Conservation (phyloP, 148 eudicot genomes). For the Vaccinium darrowii region DNA sequence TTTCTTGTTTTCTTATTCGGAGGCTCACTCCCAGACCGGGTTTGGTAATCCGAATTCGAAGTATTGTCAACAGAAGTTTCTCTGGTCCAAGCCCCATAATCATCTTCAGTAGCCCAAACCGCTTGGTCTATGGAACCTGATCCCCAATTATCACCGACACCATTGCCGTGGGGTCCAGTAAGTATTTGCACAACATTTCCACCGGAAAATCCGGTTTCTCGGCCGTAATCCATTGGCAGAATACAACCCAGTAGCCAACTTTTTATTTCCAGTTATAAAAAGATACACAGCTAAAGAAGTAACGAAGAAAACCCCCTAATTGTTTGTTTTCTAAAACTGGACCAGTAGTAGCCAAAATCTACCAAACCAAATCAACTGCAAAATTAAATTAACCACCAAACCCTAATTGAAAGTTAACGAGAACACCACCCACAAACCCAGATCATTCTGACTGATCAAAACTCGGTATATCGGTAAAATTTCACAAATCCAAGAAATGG, state of each 20-base stretch:
- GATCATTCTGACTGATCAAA: constrained; percentile 2
- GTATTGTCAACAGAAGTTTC: constrained; percentile 3
- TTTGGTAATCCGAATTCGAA: constrained; percentile 7
- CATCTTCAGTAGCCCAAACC: constrained; percentile 1
- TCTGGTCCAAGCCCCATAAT: constrained; percentile 8
- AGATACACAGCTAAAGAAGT: neutral
- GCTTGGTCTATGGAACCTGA: constrained; percentile 6
- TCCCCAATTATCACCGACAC: neutral
- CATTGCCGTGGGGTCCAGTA: constrained; percentile 1
- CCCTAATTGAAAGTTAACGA: constrained; percentile 7
- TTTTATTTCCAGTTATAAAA: constrained; percentile 8
- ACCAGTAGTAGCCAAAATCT: neutral
- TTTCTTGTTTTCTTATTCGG: constrained; percentile 1
- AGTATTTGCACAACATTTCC: constrained; percentile 5
- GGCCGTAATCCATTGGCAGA: constrained; percentile 39
- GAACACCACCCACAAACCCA: neutral
- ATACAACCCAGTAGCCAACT: neutral
- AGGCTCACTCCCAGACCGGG: constrained; percentile 2
- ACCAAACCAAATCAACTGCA: neutral
- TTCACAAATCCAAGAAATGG: constrained; percentile 9
- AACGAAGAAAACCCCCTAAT: neutral
- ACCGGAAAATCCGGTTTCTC: constrained; percentile 11
- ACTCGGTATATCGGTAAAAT: neutral
- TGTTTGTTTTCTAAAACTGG: neutral
- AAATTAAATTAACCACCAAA: neutral